Evolutionary conservation across 352 stramenopile genomes (phyloP), one percentile per base, ranked within the genome.

Genomic region (Phytophthora vignae): DNA sequence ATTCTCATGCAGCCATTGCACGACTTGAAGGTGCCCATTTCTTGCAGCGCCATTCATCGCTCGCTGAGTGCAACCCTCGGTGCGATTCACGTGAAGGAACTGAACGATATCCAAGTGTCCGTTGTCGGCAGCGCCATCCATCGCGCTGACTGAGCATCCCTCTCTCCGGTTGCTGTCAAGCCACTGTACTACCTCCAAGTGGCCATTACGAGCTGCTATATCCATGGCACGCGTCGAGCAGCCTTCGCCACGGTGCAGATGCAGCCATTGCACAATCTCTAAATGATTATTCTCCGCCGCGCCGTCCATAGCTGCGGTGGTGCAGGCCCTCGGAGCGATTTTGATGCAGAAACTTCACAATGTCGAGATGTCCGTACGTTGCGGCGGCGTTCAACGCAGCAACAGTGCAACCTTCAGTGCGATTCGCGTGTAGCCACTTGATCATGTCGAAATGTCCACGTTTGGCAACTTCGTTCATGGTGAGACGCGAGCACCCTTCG

Each of bases 11-110:
- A 85, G 36, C 74, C 69, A 83, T 50, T 42, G 31, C 19, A 83
- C 69, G 6, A 82, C 58, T 1, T 71, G 53, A 17, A 80, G 29
- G 36, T 80, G 56, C 0, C 78, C 78, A 50, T 71, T 72, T 53
- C 55, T 60, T 21, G 78, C 66, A 12, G 78, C 76, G 15, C 56
- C 60, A 15, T 82, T 71, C 73, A 85, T 85, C 22, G 76, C 78
- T 54, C 71, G 60, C 10, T 55, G 19, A 14, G 71, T 77, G 53
- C 74, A 82, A 14, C 50, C 71, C 46, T 76, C 67, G 0, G 31
- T 44, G 4, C 61, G 66, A 65, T 60, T 46, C 7, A 9, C 8
- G 31, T 82, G 71, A 38, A 82, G 46, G 25, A 73, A 82, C 21
- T 72, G 38, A 33, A 77, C 59, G 57, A 77, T 48, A 33, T 76